Conservation (phyloP, 352 stramenopile genomes). For the Globisporangium mamillatum region DNA sequence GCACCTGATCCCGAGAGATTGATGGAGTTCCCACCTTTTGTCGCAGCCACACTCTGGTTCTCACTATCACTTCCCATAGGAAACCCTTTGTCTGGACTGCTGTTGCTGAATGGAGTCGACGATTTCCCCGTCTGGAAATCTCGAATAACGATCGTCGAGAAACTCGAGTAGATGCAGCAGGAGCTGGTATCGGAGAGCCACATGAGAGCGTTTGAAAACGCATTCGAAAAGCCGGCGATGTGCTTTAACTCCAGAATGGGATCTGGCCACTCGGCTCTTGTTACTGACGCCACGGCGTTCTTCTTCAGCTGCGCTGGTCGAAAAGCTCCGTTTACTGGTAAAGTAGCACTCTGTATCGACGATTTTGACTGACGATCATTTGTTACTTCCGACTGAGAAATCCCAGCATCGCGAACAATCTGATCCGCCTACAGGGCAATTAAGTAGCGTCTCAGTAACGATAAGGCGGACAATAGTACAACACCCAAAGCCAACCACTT, state of each 20-base stretch:
- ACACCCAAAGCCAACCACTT: background rate
- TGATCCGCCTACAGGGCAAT: constrained; percentile 31
- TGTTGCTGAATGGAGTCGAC: background rate
- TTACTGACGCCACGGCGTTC: constrained; percentile 27
- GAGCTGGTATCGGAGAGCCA: constrained; percentile 42
- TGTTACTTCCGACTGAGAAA: constrained; percentile 12
- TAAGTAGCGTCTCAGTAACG: no score
- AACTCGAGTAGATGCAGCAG: constrained; percentile 57
- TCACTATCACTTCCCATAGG: background rate
- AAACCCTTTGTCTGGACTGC: background rate
- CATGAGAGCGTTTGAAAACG: constrained; percentile 37
- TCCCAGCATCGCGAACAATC: constrained; percentile 41
- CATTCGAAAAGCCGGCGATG: constrained; percentile 63
- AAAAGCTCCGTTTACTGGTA: background rate
- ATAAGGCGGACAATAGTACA: no score
- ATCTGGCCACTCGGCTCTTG: constrained; percentile 54
- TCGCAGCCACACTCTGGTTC: constrained; percentile 6
- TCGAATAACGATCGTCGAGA: constrained; percentile 61
- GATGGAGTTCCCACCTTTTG: constrained; percentile 2
- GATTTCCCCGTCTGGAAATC: constrained; percentile 22
- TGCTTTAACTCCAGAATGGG: constrained; percentile 57
- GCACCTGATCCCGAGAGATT: background rate
- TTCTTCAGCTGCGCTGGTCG: background rate
- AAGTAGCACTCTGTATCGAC: background rate
- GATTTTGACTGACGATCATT: background rate